Base-by-base conservation (phyloP, 2,329 filamentous ascomycete genomes). In the Emydomyces testavorans region DNA sequence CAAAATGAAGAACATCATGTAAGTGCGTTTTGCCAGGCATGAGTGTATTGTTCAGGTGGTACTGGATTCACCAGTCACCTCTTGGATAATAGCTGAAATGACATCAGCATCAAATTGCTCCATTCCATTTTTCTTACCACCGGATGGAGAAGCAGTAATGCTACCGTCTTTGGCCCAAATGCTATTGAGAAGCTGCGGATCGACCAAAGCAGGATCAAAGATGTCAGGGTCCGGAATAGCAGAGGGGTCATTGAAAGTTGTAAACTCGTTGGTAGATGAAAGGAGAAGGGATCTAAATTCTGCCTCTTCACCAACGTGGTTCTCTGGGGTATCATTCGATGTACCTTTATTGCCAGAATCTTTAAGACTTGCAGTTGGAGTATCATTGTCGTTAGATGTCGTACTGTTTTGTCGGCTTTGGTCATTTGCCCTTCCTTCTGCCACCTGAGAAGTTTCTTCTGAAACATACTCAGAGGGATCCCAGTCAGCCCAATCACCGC, bases 401-500 rank as follows among this genome's bases (percentile, higher is more conserved):
- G 38, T 5, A 11, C 18, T 29, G 16, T 18, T 32, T 4, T 28
- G 29, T 18, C 20, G 8, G 28, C 7, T 35, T 31, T 35, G 20
- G 3, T 35, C 20, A 16, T 42, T 31, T n/a, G 37, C 21, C 23
- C n/a, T 11, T 28, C 38, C 21, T 20, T 43, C 28, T 11, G 37
- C 11, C 16, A 13, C 2, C 15, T 31, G 35, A 4, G 29, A 28
- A 16, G 21, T 57, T 26, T 48, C 46, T 0, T 61, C 60, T 24
- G 64, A 65, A n/a, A 62, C 54, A 28, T 61, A 65, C 47, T 64
- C 58, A 1, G 60, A 57, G 24, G 61, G 60, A 24, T 66, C 55
- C 65, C 65, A 67, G 46, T 66, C 62, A 1, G 58, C 55, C 65
- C 65, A 68, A 52, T 58, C 57, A 26, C 56, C 55, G 43, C 52